Evolutionary conservation across 1,139 yeast species (phyloP).

Genomic region (Protomyces inundatus): DNA sequence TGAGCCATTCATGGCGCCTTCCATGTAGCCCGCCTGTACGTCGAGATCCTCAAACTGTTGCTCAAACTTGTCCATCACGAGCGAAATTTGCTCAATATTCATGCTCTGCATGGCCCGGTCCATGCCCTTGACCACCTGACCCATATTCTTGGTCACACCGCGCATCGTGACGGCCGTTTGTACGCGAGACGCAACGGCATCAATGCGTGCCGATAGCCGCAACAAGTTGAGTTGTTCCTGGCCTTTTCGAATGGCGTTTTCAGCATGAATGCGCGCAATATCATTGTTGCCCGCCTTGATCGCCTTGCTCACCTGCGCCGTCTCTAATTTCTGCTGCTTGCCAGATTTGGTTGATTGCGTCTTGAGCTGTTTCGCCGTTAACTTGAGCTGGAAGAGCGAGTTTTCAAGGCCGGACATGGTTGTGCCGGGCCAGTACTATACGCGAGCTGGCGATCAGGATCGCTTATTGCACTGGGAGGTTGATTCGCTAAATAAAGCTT

Average conservation of each 20-base stretch:
- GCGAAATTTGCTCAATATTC: slow-evolving; percentile 86
- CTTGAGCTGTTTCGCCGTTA: slow-evolving; percentile 84
- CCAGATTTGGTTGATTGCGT: slow-evolving; percentile 87
- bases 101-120: slow-evolving; percentile 91
- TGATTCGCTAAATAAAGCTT: too few species aligned
- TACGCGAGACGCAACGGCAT: slow-evolving; percentile 91
- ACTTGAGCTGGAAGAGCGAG: slow-evolving; percentile 48
- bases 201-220: slow-evolving; percentile 81
- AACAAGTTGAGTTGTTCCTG: slow-evolving; percentile 80
- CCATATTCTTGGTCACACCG: slow-evolving; percentile 88
- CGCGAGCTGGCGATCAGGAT: background rate
- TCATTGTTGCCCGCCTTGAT: slow-evolving; percentile 81
- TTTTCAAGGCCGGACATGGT: slow-evolving; percentile 23
- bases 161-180: slow-evolving; percentile 98
- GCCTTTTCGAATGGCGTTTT: slow-evolving; percentile 87
- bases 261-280: slow-evolving; percentile 90
- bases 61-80: slow-evolving; percentile 97
- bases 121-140: slow-evolving; percentile 89
- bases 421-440: too few species aligned
- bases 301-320: slow-evolving; percentile 85
- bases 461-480: too few species aligned
- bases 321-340: slow-evolving; percentile 82
- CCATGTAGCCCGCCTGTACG: slow-evolving; percentile 88
- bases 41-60: slow-evolving; percentile 93
- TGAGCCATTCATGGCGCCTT: slow-evolving; percentile 46